Base-by-base conservation (phyloP, 352 stramenopile species). In the Lagenidium sp. region DNA sequence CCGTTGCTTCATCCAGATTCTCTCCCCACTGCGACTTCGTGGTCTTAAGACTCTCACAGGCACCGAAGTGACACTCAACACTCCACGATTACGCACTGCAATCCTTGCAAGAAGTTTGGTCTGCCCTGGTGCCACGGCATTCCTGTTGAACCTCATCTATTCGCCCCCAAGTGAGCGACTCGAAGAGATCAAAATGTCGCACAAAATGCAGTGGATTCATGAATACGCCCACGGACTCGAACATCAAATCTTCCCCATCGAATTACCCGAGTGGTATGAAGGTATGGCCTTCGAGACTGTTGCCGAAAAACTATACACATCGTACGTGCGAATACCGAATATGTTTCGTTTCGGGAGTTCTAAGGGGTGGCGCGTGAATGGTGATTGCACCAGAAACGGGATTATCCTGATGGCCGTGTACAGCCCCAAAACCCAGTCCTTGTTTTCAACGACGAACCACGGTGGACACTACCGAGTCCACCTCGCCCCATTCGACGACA, bases 121-220 rank as follows among this genome's bases (percentile, higher is more conserved):
- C 4, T 84, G 71, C 31, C 71, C 71, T 2, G 68, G 71, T 0
- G 66, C 60, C 4, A 75, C 63, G 11, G 63, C 68, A 13, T 38
- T 84, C 26, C 55, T 84, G n/a, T 52, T 79, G 3, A 84, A 84
- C 38, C 58, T 84, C 15, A 62, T 84, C 20, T 77, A 65, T 31
- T 79, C 65, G 28, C 8, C 28, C 8, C 28, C 28, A 32, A n/a
- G n/a, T n/a, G n/a, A n/a, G n/a, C n/a, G n/a, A 11, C 56, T 65
- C 1, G 57, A 65, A 7, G 67, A 80, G 41, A 45, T 45, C 2
- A 47, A 72, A 5, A 54, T 73, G 0, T 40, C 45, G 6, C 68
- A 60, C 5, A 61, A 55, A 19, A 58, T 70, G 35, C 70, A 55
- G 10, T 83, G 70, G 70, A 72, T 79, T 20, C 52, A 47, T 7